Percentiles rank a stretch among this genome's conserved stretches.
Conservation (phyloP, 2,329 filamentous ascomycete genomes). For the Epichloe aotearoae region DNA sequence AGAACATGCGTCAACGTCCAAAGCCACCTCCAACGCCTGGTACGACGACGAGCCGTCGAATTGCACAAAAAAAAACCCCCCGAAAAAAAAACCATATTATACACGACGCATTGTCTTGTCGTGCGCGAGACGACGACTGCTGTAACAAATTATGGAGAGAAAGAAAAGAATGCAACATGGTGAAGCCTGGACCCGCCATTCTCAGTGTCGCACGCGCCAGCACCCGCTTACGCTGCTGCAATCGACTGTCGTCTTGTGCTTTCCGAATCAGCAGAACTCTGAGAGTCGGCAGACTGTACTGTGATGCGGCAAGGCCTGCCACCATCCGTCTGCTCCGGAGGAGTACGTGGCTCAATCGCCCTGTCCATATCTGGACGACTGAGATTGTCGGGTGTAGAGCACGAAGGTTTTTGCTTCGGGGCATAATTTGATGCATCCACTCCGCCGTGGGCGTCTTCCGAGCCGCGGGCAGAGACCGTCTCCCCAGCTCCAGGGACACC, state of each 20-base stretch:
- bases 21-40: neutral
- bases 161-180: neutral
- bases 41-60: neutral
- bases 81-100: no score
- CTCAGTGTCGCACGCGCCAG: neutral
- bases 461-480: neutral
- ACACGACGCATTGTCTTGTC: neutral
- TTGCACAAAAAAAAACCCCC: no score
- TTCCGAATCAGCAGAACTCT: slow-evolving; percentile 3
- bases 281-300: slow-evolving; percentile 7
- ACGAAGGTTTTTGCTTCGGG: neutral
- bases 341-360: slow-evolving; percentile 12
- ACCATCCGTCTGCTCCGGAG: slow-evolving; percentile 17
- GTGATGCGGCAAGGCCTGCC: slow-evolving; percentile 14
- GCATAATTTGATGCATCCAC: neutral
- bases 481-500: slow-evolving; percentile 3
- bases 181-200: neutral
- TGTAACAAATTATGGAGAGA: neutral
- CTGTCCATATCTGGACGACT: neutral
- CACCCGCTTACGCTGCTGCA: neutral
- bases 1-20: neutral
- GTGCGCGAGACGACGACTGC: neutral
- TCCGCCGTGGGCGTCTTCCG: slow-evolving; percentile 1
- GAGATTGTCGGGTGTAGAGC: slow-evolving; percentile 1
- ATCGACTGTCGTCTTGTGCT: slow-evolving; percentile 15